Evolutionary conservation across 192 early-diverging fungal species (phyloP), one percentile per base, ranked within the genome.

Genomic region (Coemansia sp.): DNA sequence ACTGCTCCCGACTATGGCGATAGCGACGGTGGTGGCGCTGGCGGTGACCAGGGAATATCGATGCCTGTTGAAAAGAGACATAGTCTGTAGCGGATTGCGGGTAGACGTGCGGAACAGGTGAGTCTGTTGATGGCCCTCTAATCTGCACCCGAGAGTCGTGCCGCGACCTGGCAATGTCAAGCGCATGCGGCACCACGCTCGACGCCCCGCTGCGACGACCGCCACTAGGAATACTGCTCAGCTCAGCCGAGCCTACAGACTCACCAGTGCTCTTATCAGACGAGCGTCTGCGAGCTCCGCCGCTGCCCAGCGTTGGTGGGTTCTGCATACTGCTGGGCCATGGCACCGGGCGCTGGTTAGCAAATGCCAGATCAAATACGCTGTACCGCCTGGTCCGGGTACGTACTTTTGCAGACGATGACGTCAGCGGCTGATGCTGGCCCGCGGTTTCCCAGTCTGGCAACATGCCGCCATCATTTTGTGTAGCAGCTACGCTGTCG

Each of bases 361-460:
- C 77, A 68, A 74, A 79, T 11, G 77, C 64, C 14, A 73, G 8
- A 14, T 79, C 77, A 50, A 79, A 79, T 61, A 79, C 77, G 64
- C 77, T 79, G 59, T 79, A 79, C 12, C 77, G 77, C 33, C 77
- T 67, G 55, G 41, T 42, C 41, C 77, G 65, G 3, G 41, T 28
- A 25, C 53, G 66, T 12, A 64, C 59, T 5, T 55, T 64, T 45
- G 59, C 18, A 6, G 53, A 48, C 21, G 63, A 35, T 10, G 70
- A 36, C 50, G 34, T 18, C 41, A 37, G 53, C 42, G 47, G 61
- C 41, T 14, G 43, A n/a, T 63, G 68, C 20, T 69, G 61, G 73
- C 41, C 55, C 8, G 41, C 61, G 7, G 34, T 60, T 33, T 74
- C 72, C 72, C 68, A 69, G 18, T 67, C 76, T 33, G 70, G 66